phyloP scores from a whole-genome alignment of 345 rosid species.

The Camelina neglecta region DNA sequence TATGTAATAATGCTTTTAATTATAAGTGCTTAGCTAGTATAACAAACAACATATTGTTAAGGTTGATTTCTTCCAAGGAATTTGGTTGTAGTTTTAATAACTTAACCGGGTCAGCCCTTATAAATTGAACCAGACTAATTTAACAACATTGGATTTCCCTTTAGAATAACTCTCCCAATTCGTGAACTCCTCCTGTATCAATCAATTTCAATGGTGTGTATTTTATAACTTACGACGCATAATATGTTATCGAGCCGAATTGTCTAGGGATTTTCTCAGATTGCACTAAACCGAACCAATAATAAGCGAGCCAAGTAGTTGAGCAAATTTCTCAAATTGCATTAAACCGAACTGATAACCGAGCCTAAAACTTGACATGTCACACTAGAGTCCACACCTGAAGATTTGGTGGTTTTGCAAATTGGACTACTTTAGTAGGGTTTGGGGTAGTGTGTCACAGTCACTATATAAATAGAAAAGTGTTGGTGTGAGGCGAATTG shows the following conservation, averaged over 20 bases:
- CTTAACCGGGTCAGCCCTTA: background rate
- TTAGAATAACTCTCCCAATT: background rate
- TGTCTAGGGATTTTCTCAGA: background rate
- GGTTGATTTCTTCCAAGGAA: too few relatives aligned
- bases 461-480: background rate
- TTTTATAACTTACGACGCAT: background rate
- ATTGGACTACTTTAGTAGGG: background rate
- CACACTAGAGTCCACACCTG: background rate
- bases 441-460: background rate
- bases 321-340: too few relatives aligned
- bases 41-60: too few relatives aligned
- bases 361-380: too few relatives aligned
- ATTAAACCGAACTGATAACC: too few relatives aligned
- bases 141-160: background rate
- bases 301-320: background rate
- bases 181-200: too few relatives aligned
- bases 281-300: slow-evolving; percentile 3
- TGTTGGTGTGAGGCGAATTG: background rate
- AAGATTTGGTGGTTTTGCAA: background rate
- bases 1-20: background rate
- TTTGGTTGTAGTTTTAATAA: background rate
- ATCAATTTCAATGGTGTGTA: too few relatives aligned
- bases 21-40: too few relatives aligned
- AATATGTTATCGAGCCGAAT: background rate
- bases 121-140: background rate